phyloP scores from a whole-genome alignment of 2,329 filamentous ascomycete species.

The Fusarium sp. region DNA sequence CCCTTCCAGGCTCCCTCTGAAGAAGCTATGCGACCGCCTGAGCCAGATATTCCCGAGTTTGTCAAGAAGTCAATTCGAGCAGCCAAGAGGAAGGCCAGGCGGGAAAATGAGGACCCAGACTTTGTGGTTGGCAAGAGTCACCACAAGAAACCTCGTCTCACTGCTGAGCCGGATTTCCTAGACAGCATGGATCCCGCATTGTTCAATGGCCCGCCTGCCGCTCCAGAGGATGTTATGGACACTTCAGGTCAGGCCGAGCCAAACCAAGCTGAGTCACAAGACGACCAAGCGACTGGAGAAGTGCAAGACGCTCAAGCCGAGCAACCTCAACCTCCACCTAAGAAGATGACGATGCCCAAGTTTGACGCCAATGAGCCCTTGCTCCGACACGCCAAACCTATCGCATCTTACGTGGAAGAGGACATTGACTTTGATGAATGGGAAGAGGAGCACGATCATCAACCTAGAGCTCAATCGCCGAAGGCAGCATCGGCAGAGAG shows the following conservation, averaged over 20 bases:
- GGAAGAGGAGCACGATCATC: constrained; percentile 60
- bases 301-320: constrained; percentile 28
- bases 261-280: constrained; percentile 34
- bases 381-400: constrained; percentile 68
- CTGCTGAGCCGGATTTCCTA: constrained; percentile 51
- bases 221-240: constrained; percentile 42
- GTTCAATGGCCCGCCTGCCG: constrained; percentile 51
- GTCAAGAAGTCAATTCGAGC: constrained; percentile 69
- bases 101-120: constrained; percentile 70
- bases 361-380: constrained; percentile 65
- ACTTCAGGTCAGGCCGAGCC: constrained; percentile 32
- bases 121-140: constrained; percentile 63
- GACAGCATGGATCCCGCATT: constrained; percentile 69
- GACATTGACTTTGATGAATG: constrained; percentile 59
- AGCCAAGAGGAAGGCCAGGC: constrained; percentile 67
- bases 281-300: constrained; percentile 8
- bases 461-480: constrained; percentile 15
- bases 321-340: constrained; percentile 21
- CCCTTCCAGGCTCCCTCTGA: constrained; percentile 69
- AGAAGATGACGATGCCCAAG: constrained; percentile 38
- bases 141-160: constrained; percentile 58
- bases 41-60: constrained; percentile 68
- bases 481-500: constrained; percentile 10
- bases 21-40: constrained; percentile 59
- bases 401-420: constrained; percentile 67